These are phyloP conservation scores for Plasmodium yoelii DNA, from an alignment of 169 alveolate species.

Conservation along the genomic window DNA sequence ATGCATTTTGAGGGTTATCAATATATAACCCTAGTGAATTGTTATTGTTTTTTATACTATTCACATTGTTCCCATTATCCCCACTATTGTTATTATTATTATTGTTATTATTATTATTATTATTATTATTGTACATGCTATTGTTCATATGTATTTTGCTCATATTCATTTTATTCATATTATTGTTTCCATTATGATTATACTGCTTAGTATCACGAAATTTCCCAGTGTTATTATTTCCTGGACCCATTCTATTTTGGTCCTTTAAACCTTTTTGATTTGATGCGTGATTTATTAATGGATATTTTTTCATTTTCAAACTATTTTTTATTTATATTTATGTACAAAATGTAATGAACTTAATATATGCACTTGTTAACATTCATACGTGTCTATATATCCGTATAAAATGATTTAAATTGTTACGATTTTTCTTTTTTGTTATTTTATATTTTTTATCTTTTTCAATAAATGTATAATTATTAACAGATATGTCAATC, in stretches of 20 bases:
- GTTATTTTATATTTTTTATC: no score
- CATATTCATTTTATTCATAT: constrained; percentile 8
- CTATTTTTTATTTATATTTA: neutral
- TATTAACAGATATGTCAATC: no score
- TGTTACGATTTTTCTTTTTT: no score
- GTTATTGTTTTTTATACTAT: constrained; percentile 36
- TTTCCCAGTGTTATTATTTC: constrained; percentile 7
- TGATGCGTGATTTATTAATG: constrained; percentile 20
- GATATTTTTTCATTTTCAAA: constrained; percentile 24
- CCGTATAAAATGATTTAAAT: neutral
- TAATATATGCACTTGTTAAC: neutral
- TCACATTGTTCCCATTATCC: constrained; percentile 11
- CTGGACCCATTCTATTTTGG: constrained; percentile 23
- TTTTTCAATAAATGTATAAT: no score
- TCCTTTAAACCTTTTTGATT: constrained; percentile 30
- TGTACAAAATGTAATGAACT: no score
- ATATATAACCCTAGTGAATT: constrained; percentile 67
- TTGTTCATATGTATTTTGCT: neutral
- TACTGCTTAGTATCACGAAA: constrained; percentile 33
- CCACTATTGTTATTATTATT: constrained; percentile 8
- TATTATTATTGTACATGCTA: neutral
- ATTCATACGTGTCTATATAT: neutral
- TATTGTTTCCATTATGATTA: constrained; percentile 9
- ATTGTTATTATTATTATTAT: neutral
- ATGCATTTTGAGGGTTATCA: constrained; percentile 74